Base-by-base conservation (phyloP, 768 basidiomycete species). In the Podaxis sp. region DNA sequence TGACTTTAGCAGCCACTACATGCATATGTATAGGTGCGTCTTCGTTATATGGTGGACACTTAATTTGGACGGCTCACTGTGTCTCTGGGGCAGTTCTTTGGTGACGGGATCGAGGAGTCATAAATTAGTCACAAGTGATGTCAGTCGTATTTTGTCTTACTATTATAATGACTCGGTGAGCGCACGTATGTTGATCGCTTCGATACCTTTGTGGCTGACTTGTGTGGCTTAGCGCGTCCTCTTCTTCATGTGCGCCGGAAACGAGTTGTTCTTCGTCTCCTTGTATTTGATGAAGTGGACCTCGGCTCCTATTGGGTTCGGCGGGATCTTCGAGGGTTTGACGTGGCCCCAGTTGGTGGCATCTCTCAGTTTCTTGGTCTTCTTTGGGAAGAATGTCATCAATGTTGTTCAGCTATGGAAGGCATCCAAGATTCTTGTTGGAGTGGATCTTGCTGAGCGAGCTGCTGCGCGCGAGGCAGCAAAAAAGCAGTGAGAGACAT, bases 331-430 rank as follows among this genome's bases (percentile, higher is more conserved):
- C 25, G 66, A 71, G 0, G 64, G 63, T 21, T 66, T 90, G 65
- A 93, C 92, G 14, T 96, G 89, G 83, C 87, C 95, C 1, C 85
- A 90, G 69, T 63, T 87, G 3, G 71, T 93, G 64, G 94, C 91
- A 0, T 57, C 76, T 40, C 4, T 83, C 28, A 87, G 84, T 38
- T 79, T 79, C 65, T 89, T 87, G 0, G 75, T 97, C 50, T 96
- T 87, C 70, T 65, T 84, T 14, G 69, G 79, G 63, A 99, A 98
- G 79, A 97, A 98, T 71, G 68, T 95, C 59, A 93, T 99, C 79
- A 97, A 98, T 72, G 73, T 91, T 36, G 95, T 99, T 5, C 97
- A 99, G 73, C 84, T 98, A 61, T 98, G 95, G 95, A 99, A 99
- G 72, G 96, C 97, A 27, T 90, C 91, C 37, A 94, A 94, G 75